These are phyloP conservation scores for Sporothrix euskadiensis DNA, from an alignment of 2,329 filamentous ascomycete species.

Conservation along the genomic window DNA sequence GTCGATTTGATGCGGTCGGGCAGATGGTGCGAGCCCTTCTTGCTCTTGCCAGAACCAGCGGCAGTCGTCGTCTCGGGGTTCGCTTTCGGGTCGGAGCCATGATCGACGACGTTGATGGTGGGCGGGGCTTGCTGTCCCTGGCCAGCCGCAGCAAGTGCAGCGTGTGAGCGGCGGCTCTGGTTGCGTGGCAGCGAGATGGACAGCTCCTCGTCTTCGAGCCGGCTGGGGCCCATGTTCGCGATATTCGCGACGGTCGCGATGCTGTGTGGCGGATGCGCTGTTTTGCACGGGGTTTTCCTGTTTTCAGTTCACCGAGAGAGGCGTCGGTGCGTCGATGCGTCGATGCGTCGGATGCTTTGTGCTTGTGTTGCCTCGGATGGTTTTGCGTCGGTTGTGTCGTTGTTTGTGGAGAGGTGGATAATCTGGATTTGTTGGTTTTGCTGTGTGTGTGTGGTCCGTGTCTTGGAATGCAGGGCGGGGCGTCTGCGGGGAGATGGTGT, in stretches of 20 bases:
- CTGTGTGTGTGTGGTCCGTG: slow-evolving; percentile 4
- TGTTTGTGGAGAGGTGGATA: slow-evolving; percentile 5
- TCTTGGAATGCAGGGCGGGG: slow-evolving; percentile 13
- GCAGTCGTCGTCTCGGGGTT: slow-evolving; percentile 30
- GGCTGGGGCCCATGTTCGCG: slow-evolving; percentile 51
- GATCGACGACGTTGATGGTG: slow-evolving; percentile 43
- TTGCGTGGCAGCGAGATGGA: slow-evolving; percentile 72
- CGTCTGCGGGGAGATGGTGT: slow-evolving; percentile 8
- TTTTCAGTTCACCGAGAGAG: neutral
- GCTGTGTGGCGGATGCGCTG: neutral
- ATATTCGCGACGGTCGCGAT: neutral
- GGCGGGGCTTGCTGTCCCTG: slow-evolving; percentile 36
- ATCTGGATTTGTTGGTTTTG: slow-evolving; percentile 2
- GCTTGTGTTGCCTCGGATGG: slow-evolving; percentile 13
- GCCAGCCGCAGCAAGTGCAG: slow-evolving; percentile 28
- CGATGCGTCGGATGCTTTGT: neutral
- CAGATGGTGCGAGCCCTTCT: slow-evolving; percentile 25
- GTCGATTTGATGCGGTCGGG: slow-evolving; percentile 37
- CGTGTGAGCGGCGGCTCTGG: slow-evolving; percentile 55
- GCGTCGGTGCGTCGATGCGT: neutral
- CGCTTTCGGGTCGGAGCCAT: slow-evolving; percentile 29
- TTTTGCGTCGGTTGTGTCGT: neutral
- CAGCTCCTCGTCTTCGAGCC: slow-evolving; percentile 79
- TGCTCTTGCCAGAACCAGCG: slow-evolving; percentile 27
- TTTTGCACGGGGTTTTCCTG: neutral